Percentiles rank a stretch among this genome's conserved stretches.
phyloP scores from a whole-genome alignment of 2,329 filamentous ascomycete genomes.

The Neoarthrinium moseri region DNA sequence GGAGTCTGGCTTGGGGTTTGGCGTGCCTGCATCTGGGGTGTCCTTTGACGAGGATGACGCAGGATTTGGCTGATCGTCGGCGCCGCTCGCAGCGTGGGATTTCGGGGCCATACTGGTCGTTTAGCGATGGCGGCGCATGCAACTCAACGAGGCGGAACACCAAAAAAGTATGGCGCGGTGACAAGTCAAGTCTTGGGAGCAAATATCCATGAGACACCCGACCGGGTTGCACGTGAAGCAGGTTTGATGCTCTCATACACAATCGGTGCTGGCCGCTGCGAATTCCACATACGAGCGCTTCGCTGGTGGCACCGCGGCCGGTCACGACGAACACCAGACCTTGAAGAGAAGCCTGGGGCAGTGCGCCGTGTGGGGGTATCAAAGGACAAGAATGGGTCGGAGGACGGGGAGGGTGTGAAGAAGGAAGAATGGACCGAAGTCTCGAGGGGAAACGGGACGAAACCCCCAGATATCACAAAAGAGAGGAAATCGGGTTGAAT shows the following conservation, averaged over 20 bases:
- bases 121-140: conserved; percentile 31
- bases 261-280: conserved; percentile 17
- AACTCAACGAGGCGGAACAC: conserved; percentile 29
- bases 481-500: conserved; percentile 10
- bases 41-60: conserved; percentile 31
- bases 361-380: conserved; percentile 10
- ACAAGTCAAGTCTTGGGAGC: conserved; percentile 19
- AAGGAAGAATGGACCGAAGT: conserved; percentile 11
- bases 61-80: conserved; percentile 33
- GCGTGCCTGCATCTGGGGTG: conserved; percentile 23
- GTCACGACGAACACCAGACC: not conserved
- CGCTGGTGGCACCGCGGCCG: conserved; percentile 5
- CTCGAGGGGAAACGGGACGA: not conserved
- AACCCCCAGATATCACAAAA: conserved; percentile 11
- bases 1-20: conserved; percentile 27
- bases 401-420: conserved; percentile 2
- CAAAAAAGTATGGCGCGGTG: conserved; percentile 26
- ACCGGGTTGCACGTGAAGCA: conserved; percentile 20
- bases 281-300: conserved; percentile 3
- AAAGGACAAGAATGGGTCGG: conserved; percentile 1
- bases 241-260: conserved; percentile 20
- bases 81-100: conserved; percentile 24
- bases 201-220: conserved; percentile 26
- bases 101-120: conserved; percentile 33
- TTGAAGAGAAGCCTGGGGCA: conserved; percentile 5